Percentiles rank a stretch among this genome's conserved stretches.
Conservation (phyloP, 169 alveolate species). For the Cryptosporidium viatorum region DNA sequence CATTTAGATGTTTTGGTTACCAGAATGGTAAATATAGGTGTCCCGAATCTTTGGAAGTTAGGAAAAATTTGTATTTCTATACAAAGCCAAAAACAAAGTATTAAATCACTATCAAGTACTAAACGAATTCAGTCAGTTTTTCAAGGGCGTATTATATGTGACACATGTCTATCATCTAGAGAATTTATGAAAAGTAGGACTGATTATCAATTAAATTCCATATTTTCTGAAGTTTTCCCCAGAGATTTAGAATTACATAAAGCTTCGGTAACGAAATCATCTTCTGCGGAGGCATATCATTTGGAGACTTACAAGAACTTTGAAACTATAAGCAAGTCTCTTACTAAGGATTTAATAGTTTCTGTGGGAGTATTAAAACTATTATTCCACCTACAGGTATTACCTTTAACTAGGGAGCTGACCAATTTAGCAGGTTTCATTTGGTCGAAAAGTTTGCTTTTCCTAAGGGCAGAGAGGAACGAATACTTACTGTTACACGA, state of each 20-base stretch:
- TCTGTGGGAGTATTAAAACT: constrained; percentile 44
- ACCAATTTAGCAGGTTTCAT: constrained; percentile 96
- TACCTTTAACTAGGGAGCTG: constrained; percentile 95
- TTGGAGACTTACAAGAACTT: constrained; percentile 13
- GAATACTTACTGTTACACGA: constrained; percentile 96
- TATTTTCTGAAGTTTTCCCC: constrained; percentile 68
- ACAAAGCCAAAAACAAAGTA: constrained; percentile 12
- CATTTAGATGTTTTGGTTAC: constrained; percentile 77
- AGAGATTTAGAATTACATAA: constrained; percentile 8
- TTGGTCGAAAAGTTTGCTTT: constrained; percentile 92
- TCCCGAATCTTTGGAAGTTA: constrained; percentile 49
- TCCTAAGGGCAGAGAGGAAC: constrained; percentile 95
- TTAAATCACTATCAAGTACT: constrained; percentile 39
- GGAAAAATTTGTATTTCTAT: constrained; percentile 13
- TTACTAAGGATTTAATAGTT: constrained; percentile 12
- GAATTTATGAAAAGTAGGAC: constrained; percentile 77
- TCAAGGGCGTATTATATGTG: constrained; percentile 81
- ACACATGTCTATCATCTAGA: constrained; percentile 78
- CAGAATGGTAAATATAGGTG: constrained; percentile 76
- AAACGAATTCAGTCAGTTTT: constrained; percentile 58
- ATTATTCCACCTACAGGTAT: constrained; percentile 81
- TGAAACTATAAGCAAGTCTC: constrained; percentile 19
- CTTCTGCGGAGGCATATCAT: constrained; percentile 1
- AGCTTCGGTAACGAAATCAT: constrained; percentile 5
- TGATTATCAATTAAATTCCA: constrained; percentile 76